phyloP scores from a whole-genome alignment of 495 filamentous ascomycete genomes.

The Hamigera avellanea region DNA sequence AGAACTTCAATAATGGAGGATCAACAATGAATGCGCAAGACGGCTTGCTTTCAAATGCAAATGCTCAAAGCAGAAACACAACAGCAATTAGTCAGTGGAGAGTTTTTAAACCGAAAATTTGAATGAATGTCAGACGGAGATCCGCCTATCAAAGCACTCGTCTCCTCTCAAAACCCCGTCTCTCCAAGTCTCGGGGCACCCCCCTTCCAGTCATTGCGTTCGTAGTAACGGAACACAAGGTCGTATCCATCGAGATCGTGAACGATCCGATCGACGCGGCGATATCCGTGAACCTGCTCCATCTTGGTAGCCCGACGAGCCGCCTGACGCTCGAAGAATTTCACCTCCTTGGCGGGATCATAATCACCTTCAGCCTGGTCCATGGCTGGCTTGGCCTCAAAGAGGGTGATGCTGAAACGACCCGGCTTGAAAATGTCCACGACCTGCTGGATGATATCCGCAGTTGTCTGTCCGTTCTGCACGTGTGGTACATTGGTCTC shows the following conservation, averaged over 20 bases:
- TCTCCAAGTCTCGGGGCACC: slow-evolving; percentile 65
- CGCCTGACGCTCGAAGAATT: slow-evolving; percentile 34
- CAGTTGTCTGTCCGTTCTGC: slow-evolving; percentile 78
- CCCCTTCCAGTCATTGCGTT: slow-evolving; percentile 83
- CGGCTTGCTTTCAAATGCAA: no score
- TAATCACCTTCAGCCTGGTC: slow-evolving; percentile 28
- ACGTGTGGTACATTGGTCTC: slow-evolving; percentile 96
- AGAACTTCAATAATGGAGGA: no score
- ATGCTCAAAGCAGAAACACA: no score
- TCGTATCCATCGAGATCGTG: slow-evolving; percentile 98
- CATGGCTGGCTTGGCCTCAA: slow-evolving; percentile 65
- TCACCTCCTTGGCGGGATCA: slow-evolving; percentile 24
- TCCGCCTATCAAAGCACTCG: background rate
- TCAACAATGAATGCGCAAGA: no score
- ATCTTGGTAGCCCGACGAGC: slow-evolving; percentile 50
- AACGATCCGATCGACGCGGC: slow-evolving; percentile 85
- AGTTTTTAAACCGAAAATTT: no score
- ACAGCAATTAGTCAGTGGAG: no score
- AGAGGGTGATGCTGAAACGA: slow-evolving; percentile 93
- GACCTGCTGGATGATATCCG: slow-evolving; percentile 85
- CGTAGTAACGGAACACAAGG: slow-evolving; percentile 92
- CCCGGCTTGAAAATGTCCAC: slow-evolving; percentile 92
- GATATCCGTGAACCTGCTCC: slow-evolving; percentile 80
- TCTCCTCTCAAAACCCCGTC: slow-evolving; percentile 22
- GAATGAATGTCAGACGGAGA: background rate